phyloP scores from a whole-genome alignment of 371 early-diverging fungal species.

The Chytridium lagenaria region DNA sequence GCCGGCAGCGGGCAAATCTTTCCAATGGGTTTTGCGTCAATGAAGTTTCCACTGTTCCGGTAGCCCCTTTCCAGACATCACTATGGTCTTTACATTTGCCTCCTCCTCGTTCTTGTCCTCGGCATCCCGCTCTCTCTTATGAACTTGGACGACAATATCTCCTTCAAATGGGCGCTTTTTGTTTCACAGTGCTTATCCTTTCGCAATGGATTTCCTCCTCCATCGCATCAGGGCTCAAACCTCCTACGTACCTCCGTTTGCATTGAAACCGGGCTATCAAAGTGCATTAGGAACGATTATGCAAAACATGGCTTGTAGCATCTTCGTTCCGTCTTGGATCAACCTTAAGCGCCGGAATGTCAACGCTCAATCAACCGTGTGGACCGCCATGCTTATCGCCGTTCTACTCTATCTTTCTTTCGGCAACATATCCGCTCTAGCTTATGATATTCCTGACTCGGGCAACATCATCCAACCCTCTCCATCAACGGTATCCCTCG shows the following conservation, averaged over 20 bases:
- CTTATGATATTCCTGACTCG: constrained; percentile 31
- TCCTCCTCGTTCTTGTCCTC: constrained; percentile 29
- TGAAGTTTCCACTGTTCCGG: constrained; percentile 21
- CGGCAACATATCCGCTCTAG: constrained; percentile 48
- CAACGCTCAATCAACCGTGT: constrained; percentile 40
- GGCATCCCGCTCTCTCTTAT: constrained; percentile 45
- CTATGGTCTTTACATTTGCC: constrained; percentile 50
- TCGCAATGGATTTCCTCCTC: constrained; percentile 36
- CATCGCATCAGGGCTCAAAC: constrained; percentile 27
- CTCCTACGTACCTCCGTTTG: constrained; percentile 23
- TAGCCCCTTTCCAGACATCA: constrained; percentile 48
- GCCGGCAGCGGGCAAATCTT: constrained; percentile 6
- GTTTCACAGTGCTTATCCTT: constrained; percentile 16
- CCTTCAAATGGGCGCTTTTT: constrained; percentile 47
- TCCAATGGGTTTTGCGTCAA: constrained; percentile 48
- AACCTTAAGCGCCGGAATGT: constrained; percentile 36
- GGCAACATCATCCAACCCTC: constrained; percentile 27
- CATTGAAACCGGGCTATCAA: constrained; percentile 21
- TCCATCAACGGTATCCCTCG: constrained; percentile 14
- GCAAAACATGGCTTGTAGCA: constrained; percentile 41
- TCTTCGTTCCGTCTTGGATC: constrained; percentile 43
- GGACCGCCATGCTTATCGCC: constrained; percentile 36
- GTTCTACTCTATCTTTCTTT: constrained; percentile 33
- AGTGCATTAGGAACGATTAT: constrained; percentile 35
- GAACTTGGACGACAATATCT: constrained; percentile 57